Percentiles rank a stretch among this genome's conserved stretches.
phyloP scores from a whole-genome alignment of 306 rosid genomes.

The Vachellia pachyceras region DNA sequence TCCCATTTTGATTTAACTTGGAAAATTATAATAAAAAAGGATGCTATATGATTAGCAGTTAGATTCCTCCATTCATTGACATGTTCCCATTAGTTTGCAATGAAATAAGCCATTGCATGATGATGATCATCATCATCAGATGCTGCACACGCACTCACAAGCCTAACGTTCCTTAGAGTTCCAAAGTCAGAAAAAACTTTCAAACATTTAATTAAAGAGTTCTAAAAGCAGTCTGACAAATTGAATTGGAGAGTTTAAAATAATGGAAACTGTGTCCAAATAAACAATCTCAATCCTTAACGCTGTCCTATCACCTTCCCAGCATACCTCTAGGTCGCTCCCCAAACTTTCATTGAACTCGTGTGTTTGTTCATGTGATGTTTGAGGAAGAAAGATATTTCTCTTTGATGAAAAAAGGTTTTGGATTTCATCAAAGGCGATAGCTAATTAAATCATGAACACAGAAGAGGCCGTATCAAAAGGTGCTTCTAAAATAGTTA shows the following conservation, averaged over 20 bases:
- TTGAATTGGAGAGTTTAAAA: not conserved
- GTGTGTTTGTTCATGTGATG: too few relatives aligned
- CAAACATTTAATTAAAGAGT: not conserved
- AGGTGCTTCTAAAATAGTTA: too few relatives aligned
- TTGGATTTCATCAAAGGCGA: not conserved
- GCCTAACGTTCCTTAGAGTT: not conserved
- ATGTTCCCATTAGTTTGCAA: not conserved
- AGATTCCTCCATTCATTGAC: not conserved
- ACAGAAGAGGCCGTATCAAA: too few relatives aligned
- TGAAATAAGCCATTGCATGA: not conserved
- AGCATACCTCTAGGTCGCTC: not conserved
- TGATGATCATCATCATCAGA: not conserved
- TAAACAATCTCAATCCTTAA: not conserved
- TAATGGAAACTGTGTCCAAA: not conserved
- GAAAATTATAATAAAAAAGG: not conserved
- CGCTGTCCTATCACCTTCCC: not conserved
- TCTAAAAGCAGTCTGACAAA: not conserved
- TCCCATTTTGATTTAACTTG: not conserved
- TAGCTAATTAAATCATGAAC: not conserved
- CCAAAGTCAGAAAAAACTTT: not conserved
- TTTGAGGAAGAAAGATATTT: not conserved
- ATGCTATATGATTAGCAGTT: not conserved
- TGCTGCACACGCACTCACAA: too few relatives aligned
- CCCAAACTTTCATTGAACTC: not conserved
- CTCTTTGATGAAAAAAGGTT: not conserved